Base-by-base conservation (phyloP, 176 grass and related monocot species). In the Aegilops speltoides region DNA sequence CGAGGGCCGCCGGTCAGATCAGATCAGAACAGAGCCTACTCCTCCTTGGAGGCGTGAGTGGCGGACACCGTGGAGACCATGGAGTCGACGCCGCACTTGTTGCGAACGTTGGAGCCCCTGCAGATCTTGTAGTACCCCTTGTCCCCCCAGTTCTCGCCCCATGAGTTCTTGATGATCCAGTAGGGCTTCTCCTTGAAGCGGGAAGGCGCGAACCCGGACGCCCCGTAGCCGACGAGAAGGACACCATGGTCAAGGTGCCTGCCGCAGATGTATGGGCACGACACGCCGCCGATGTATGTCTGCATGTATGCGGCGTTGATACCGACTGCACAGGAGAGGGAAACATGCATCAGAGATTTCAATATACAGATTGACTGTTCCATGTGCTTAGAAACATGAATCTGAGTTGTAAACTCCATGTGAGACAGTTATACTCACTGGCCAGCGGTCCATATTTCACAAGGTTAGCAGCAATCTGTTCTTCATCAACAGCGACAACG, bases 91-190 rank as follows among this genome's bases (percentile, higher is more conserved):
- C 92, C 92, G 3, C 95, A 97, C 68, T 91, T 91, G 90, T 91
- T 85, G 82, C 77, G 86, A 6, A 97, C 87, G 14, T 97, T 94
- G 6, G 85, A 88, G 28, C 95, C 95, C 83, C 92, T 90, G 80
- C 92, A 97, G 68, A 97, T 97, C 92, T 92, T 90, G 88, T 97
- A 97, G 90, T 94, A 97, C 10, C 95, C 92, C 5, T 86, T 82
- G 88, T 97, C 92, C 20, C 95, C 95, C 95, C 95, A 97, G 65
- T 89, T 91, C 67, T 94, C 90, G 3, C 95, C 95, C 95, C 92
- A 97, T 0, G 95, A 97, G 86, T 97, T 97, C 86, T 97, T 97
- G 87, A 97, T 97, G 89, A 94, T 94, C 95, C 92, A 94, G 84
- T 91, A 94, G 5, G 92, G 92, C 88, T 97, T 97, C 10, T 97